Evolutionary conservation across 352 stramenopile species (phyloP), one percentile per base, ranked within the genome.

Genomic region (Pythium diclinum): DNA sequence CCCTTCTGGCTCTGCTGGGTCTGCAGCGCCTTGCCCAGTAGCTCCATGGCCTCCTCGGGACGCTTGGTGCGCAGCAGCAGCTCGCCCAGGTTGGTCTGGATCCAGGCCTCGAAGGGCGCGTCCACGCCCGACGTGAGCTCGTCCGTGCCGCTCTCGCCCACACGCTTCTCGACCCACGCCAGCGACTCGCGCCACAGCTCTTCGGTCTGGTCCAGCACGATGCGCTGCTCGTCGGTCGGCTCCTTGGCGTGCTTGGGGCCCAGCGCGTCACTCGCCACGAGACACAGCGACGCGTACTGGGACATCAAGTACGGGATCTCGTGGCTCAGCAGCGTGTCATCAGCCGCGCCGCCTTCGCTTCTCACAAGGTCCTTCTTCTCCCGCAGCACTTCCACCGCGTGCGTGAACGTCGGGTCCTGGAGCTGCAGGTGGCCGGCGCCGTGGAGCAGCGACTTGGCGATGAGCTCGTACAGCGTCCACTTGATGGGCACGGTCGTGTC

Each of bases 261-360:
- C 1, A 89, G 59, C 19, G 71, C 67, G 11, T 72, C 76, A 23
- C 75, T 85, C 19, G 77, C 73, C 1, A 78, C 76, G 11, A 88
- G 69, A 8, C 71, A 85, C 46, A 92, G 64, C 30, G 79, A 76
- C 23, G 76, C 83, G 59, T 89, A 92, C 68, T 92, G 81, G 3
- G 81, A 80, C 56, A 89, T 69, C 33, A 92, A 48, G 56, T 88
- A 89, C 65, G 83, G 83, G 57, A 90, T 85, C 52, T 92, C 80
- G 1, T 78, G 79, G 58, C 76, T 79, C 36, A 88, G 56, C 54
- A 82, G 68, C 64, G 78, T 78, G 28, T 88, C 75, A 7, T 78
- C 76, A 0, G 75, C 76, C 0, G 56, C 28, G 16, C 59, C 65
- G 40, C 74, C 72, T 38, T 85, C 56, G 25, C 79, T 52, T 5